Conservation (phyloP, 495 filamentous ascomycete genomes). For the Thermothielavioides terrestris region DNA sequence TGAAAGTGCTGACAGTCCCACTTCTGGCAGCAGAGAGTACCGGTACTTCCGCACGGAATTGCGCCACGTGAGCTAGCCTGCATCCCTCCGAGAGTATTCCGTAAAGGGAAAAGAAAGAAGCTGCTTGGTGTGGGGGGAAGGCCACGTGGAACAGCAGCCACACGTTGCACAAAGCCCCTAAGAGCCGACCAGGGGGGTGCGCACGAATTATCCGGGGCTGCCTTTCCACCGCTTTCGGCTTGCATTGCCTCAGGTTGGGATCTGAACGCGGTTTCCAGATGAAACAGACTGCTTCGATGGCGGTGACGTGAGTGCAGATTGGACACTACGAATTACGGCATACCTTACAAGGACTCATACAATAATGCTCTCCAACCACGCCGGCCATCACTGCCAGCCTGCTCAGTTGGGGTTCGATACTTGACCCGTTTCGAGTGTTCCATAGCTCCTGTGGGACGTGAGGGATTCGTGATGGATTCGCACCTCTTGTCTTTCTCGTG, state of each 20-base stretch:
- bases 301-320: too few species aligned
- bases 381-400: too few species aligned
- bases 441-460: too few species aligned
- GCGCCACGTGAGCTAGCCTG: slow-evolving; percentile 6
- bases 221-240: not conserved
- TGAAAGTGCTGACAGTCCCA: not conserved
- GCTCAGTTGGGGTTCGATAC: too few species aligned
- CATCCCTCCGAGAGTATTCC: not conserved
- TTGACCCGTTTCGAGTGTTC: too few species aligned
- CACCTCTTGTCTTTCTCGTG: too few species aligned
- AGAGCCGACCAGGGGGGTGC: not conserved
- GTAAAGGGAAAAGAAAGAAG: not conserved
- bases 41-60: slow-evolving; percentile 2
- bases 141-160: slow-evolving; percentile 8
- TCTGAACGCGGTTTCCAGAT: too few species aligned
- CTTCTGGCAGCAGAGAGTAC: not conserved
- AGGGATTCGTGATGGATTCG: too few species aligned
- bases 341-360: too few species aligned
- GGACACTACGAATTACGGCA: too few species aligned
- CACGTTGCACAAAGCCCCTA: slow-evolving; percentile 5
- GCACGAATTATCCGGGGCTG: not conserved
- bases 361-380: too few species aligned
- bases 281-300: not conserved
- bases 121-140: not conserved
- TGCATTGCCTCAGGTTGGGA: slow-evolving; percentile 2